Percentiles rank a stretch among this genome's conserved stretches.
Evolutionary conservation across 805 yeast genomes (phyloP).

Genomic region (Metschnikowia henanensis): DNA sequence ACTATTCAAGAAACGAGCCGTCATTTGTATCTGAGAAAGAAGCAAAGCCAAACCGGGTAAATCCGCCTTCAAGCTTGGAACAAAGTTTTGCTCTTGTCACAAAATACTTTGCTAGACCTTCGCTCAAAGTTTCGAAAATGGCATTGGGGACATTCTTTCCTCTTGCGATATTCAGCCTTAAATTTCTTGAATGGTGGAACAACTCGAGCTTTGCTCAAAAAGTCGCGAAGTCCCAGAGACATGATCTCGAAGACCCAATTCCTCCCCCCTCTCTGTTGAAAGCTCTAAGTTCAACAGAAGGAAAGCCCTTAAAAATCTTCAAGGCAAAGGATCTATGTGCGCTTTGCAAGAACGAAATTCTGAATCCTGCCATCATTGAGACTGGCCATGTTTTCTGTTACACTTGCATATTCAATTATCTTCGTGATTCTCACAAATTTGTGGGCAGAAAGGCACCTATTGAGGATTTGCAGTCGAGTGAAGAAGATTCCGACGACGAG

Average conservation of each 20-base stretch:
- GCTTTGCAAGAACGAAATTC: constrained; percentile 61
- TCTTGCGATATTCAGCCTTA: constrained; percentile 73
- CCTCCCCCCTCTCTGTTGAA: constrained; percentile 45
- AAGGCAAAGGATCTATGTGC: constrained; percentile 54
- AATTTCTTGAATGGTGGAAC: constrained; percentile 93
- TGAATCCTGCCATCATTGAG: constrained; percentile 84
- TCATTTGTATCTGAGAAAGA: constrained; percentile 10
- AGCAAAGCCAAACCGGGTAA: constrained; percentile 26
- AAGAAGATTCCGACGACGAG: constrained; percentile 18
- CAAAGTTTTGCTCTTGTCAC: constrained; percentile 26
- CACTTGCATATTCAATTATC: constrained; percentile 71
- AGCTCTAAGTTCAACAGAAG: constrained; percentile 15
- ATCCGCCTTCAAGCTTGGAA: constrained; percentile 45
- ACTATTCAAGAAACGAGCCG: constrained; percentile 43
- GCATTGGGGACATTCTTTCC: constrained; percentile 64
- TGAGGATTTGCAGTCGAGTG: constrained; percentile 18
- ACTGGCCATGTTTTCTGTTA: constrained; percentile 92
- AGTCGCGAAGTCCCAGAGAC: constrained; percentile 49
- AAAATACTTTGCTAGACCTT: constrained; percentile 24
- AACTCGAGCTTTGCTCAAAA: constrained; percentile 68
- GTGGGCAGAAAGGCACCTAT: constrained; percentile 19
- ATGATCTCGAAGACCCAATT: constrained; percentile 45
- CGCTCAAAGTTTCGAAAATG: constrained; percentile 31
- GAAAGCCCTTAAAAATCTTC: constrained; percentile 22
- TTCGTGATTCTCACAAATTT: constrained; percentile 47